These are phyloP conservation scores for Grigorovia transvaalensis DNA, from an alignment of 805 yeast species.

Conservation along the genomic window DNA sequence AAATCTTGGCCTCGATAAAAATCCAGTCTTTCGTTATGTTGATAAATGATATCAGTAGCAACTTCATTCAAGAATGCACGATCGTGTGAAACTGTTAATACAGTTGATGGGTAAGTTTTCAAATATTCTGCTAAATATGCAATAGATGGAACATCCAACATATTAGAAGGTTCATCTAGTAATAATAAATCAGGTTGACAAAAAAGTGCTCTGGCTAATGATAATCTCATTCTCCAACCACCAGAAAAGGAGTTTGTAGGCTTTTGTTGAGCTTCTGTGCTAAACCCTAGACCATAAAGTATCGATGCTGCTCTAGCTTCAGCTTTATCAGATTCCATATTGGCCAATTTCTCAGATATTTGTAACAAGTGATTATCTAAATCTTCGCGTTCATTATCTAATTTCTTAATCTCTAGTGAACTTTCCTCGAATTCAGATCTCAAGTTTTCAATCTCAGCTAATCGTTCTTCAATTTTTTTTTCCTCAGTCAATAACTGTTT, in stretches of 20 bases:
- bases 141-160: conserved; percentile 99
- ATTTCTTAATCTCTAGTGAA: conserved; percentile 59
- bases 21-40: conserved; percentile 93
- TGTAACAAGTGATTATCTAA: conserved; percentile 68
- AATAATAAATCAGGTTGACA: conserved; percentile 90
- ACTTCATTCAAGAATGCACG: conserved; percentile 94
- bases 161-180: conserved; percentile 98
- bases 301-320: conserved; percentile 95
- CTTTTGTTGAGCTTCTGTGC: conserved; percentile 69
- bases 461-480: conserved; percentile 57
- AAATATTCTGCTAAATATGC: conserved; percentile 85
- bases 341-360: conserved; percentile 70
- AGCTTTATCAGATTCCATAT: conserved; percentile 96
- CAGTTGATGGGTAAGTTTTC: conserved; percentile 85
- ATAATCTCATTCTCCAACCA: conserved; percentile 99
- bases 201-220: conserved; percentile 95
- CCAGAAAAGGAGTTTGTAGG: conserved; percentile 93
- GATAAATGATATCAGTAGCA: conserved; percentile 96
- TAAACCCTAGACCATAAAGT: conserved; percentile 85
- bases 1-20: conserved; percentile 91
- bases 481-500: conserved; percentile 78
- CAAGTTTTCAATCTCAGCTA: conserved; percentile 62
- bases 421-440: conserved; percentile 66
- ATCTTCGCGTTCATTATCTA: conserved; percentile 87
- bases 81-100: conserved; percentile 94